Evolutionary conservation across 768 basidiomycete species (phyloP).

Genomic region (Suillus subaureus): DNA sequence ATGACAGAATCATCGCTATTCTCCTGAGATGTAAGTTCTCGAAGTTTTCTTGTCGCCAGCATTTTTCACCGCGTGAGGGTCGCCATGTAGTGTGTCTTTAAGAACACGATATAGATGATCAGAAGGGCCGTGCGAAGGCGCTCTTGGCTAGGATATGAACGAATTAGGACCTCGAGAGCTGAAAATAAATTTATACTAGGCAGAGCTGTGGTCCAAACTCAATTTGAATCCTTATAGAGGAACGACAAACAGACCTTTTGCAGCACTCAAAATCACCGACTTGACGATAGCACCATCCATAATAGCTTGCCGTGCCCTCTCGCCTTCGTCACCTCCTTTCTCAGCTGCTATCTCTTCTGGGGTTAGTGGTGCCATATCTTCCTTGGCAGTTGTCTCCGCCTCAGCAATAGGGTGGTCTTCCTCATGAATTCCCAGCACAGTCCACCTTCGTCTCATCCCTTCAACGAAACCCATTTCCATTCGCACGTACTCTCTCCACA

Average conservation of each 20-base stretch:
- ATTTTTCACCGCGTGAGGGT: conserved; percentile 42
- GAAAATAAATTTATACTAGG: conserved; percentile 44
- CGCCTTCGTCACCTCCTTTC: conserved; percentile 47
- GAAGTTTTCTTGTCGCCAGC: conserved; percentile 39
- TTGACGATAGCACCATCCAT: conserved; percentile 81
- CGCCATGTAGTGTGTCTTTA: conserved; percentile 35
- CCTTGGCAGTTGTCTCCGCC: conserved; percentile 18
- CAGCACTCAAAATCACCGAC: conserved; percentile 74
- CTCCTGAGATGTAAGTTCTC: conserved; percentile 30
- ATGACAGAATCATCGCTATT: conserved; percentile 12
- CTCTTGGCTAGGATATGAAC: conserved; percentile 43
- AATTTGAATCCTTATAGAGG: conserved; percentile 15
- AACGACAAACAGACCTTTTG: conserved; percentile 54
- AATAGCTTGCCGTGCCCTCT: conserved; percentile 64
- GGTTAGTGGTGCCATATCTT: conserved; percentile 17
- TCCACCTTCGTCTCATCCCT: conserved; percentile 77
- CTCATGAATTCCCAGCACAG: conserved; percentile 64
- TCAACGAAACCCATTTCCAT: conserved; percentile 91
- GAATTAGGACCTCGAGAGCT: conserved; percentile 44
- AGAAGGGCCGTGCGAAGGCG: conserved; percentile 40
- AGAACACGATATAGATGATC: conserved; percentile 48
- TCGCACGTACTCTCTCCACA: conserved; percentile 90
- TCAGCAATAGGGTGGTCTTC: conserved; percentile 25
- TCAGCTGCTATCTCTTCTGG: conserved; percentile 33
- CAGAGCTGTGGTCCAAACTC: conserved; percentile 29